Evolutionary conservation across 768 basidiomycete genomes (phyloP).

Genomic region (Mrakia frigida): DNA sequence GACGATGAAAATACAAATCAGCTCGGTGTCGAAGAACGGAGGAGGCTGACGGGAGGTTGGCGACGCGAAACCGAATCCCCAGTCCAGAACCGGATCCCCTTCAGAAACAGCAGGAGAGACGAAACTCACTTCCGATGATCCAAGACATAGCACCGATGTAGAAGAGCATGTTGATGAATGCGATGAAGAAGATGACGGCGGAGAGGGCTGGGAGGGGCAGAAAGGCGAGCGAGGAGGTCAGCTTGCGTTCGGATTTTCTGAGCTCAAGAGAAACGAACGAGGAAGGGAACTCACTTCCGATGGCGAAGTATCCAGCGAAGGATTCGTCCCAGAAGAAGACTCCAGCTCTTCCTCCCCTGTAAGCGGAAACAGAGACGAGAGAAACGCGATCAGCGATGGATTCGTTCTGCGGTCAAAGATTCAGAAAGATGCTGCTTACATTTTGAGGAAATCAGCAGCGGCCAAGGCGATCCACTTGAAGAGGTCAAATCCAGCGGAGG

Average conservation of each 20-base stretch:
- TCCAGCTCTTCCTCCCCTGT: conserved; percentile 59
- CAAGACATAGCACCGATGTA: conserved; percentile 70
- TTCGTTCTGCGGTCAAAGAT: too few species aligned
- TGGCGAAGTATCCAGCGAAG: conserved; percentile 30
- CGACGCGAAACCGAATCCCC: too few species aligned
- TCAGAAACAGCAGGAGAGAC: neutral
- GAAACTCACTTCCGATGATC: conserved; percentile 17
- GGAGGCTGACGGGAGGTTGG: too few species aligned
- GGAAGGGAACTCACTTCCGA: neutral
- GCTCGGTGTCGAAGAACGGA: too few species aligned
- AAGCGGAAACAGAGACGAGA: too few species aligned
- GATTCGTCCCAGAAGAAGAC: conserved; percentile 56
- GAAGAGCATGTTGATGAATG: conserved; percentile 70
- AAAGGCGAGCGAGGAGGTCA: neutral
- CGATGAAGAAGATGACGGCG: conserved; percentile 89
- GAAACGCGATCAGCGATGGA: too few species aligned
- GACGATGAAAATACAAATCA: neutral
- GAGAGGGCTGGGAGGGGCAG: conserved; percentile 50
- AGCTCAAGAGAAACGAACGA: conserved; percentile 50
- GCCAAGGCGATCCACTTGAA: conserved; percentile 57
- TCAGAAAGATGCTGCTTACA: too few species aligned
- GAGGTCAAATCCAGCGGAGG: conserved; percentile 70
- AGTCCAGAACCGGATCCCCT: too few species aligned
- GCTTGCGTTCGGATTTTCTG: neutral
- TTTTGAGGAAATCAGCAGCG: conserved; percentile 55